phyloP scores from a whole-genome alignment of 164 flowering plant genomes.

The Cinnamomum chago region DNA sequence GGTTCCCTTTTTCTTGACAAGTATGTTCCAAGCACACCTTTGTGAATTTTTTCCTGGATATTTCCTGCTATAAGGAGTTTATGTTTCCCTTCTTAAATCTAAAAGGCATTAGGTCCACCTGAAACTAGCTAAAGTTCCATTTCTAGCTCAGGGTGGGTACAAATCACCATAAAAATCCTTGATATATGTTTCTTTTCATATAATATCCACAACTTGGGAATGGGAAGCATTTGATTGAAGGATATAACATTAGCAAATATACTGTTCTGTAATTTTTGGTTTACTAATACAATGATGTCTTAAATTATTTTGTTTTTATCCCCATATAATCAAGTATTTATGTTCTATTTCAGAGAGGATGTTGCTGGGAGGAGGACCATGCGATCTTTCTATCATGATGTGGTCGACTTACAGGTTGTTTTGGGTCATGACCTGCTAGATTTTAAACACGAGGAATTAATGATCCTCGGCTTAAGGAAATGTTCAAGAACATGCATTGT shows the following conservation, averaged over 20 bases:
- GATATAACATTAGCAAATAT: neutral
- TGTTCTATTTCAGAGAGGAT: conserved; percentile 54
- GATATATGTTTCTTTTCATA: too few relatives aligned
- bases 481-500: neutral
- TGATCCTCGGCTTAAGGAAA: neutral
- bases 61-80: neutral
- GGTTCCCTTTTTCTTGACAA: conserved; percentile 89
- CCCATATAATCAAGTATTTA: neutral
- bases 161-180: neutral
- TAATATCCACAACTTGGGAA: too few relatives aligned
- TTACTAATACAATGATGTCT: neutral
- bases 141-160: neutral
- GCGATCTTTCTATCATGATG: conserved; percentile 62
- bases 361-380: conserved; percentile 53
- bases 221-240: too few relatives aligned
- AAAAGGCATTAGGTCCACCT: neutral
- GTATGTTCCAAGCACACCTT: conserved; percentile 38
- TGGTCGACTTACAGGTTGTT: conserved; percentile 68
- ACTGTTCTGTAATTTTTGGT: neutral
- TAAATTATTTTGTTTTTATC: neutral
- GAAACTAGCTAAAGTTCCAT: too few relatives aligned
- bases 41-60: neutral
- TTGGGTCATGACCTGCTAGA: neutral
- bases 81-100: neutral
- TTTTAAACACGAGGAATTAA: neutral